Evolutionary conservation across 345 rosid species (phyloP), one percentile per base, ranked within the genome.

Genomic region (Gossypium ekmanianum): DNA sequence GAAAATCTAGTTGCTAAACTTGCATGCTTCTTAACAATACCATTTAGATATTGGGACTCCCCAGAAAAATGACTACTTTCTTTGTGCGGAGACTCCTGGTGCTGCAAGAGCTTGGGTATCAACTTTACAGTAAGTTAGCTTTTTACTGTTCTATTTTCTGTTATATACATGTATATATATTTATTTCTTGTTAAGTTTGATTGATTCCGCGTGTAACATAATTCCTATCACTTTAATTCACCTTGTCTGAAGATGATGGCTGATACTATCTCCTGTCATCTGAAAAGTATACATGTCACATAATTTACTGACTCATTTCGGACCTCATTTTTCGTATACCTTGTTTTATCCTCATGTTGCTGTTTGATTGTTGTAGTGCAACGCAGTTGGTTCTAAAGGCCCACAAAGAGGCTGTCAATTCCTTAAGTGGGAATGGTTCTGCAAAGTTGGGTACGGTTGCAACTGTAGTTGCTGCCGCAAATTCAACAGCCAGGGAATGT

Each of bases 51-150:
- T 96, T 72, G 92, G 97, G 77, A 96, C 99, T 11, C 99, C 98
- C 12, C 90, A 90, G 85, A 96, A 87, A 83, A 92, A 87, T 74
- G 99, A 93, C 73, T 96, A 93, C 83, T 96, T 93, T 80, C 88
- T 96, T 41, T 96, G 98, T 82, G 94, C 97, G 20, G 98, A 96
- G 79, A 93, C 99, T 79, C 94, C 99, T 74, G 92, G 92, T 78
- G 98, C 99, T 22, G 92, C 99, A 76, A 92, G 90, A 80, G 99
- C 99, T 58, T 96, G 97, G 98, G 99, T 96, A 27, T 80, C 93
- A 76, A 96, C 99, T 52, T 84, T 96, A 75, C 91, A 87, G 99
- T 96, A 90, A 88, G 98, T 70, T 81, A 74, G 20, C 59, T 56
- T 44, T 76, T 78, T 12, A 63, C 56, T 69, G 59, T 47, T 72